Evolutionary conservation across 345 rosid species (phyloP).

Genomic region (Eucalyptus urophylla): DNA sequence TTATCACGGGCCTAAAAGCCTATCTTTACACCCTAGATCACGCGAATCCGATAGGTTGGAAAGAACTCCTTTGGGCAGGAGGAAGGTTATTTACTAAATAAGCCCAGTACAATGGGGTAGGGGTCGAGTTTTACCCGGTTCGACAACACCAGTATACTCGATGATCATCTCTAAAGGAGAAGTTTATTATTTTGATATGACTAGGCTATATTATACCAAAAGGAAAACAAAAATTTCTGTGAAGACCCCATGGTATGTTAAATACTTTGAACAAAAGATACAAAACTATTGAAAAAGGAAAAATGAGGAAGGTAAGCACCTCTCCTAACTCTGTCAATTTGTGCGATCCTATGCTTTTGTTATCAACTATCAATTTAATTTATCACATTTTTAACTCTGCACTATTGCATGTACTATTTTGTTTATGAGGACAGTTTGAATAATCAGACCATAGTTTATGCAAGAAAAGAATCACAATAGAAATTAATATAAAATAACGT

Average conservation of each 20-base stretch:
- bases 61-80: neutral
- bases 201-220: neutral
- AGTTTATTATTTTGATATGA: neutral
- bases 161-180: neutral
- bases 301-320: neutral
- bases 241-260: neutral
- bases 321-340: neutral
- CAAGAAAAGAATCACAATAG: neutral
- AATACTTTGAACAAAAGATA: neutral
- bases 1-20: neutral
- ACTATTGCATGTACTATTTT: neutral
- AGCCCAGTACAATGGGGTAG: neutral
- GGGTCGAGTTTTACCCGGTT: neutral
- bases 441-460: neutral
- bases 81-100: neutral
- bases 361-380: neutral
- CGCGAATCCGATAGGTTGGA: neutral
- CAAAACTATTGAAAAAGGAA: neutral
- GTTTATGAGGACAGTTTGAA: neutral
- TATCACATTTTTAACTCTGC: accelerated
- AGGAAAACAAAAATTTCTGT: neutral
- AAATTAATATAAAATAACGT: neutral
- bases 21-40: neutral
- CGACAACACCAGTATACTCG: neutral
- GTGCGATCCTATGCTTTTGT: neutral